Base-by-base conservation (phyloP, 495 filamentous ascomycete genomes). In the Penicillium argentinense region DNA sequence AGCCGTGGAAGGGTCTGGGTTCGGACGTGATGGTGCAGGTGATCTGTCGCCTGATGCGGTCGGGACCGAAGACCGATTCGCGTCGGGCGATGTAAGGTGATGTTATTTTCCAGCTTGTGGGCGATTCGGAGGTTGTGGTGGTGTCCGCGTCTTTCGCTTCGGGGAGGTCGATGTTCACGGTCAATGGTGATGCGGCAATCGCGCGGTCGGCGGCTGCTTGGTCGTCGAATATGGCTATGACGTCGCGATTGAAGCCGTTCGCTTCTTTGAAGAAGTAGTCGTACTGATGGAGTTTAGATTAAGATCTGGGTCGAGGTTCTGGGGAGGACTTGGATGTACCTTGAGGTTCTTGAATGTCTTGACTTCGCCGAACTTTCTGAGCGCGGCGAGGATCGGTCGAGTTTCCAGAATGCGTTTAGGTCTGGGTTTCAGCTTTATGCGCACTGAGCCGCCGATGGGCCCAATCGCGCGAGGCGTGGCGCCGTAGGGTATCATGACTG, bases 331-430 rank as follows among this genome's bases (percentile, higher is more conserved):
- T 32, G 25, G 8, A 59, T 66, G 16, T 70, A 90, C 88, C 56
- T 79, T 77, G 14, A 89, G 69, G 54, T 79, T 83, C 63, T 83
- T 81, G 69, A 89, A 97, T 50, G 83, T 82, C 17, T 82, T 78
- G 7, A 97, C 79, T 39, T 89, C 80, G 41, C 88, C 89, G 63
- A 86, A 87, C 57, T 77, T 77, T 62, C 89, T 82, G 18, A 97
- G 68, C 17, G 85, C 77, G 26, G 77, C 73, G 18, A 95, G 73
- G 23, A 97, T 72, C 22, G 83, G 76, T 39, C 84, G 82, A 34
- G 85, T 85, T 57, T 96, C 88, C 17, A 71, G 59, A n/a, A 96
- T 71, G 51, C 65, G 81, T 9, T 66, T 64, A 0, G 88, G 83
- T 0, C 77, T 67, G 0, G 89, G 89, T 14, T 66, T 53, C 34